phyloP scores from a whole-genome alignment of 2,329 filamentous ascomycete genomes.

The Sclerotinia sclerotiorum region DNA sequence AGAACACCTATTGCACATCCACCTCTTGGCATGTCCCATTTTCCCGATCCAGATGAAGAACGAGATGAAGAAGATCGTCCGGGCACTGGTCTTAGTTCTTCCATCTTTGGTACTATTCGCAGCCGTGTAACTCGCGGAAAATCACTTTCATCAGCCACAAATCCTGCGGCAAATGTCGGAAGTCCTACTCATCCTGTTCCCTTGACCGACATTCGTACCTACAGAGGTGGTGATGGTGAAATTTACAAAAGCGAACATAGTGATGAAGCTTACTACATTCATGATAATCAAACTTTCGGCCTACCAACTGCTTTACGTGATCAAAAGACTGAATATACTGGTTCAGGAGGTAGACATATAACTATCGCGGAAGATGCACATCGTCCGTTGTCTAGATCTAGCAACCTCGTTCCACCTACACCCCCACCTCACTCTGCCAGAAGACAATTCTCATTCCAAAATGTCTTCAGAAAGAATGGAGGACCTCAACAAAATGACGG shows the following conservation, averaged over 20 bases:
- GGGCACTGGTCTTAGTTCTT: conserved; percentile 52
- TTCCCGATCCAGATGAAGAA: conserved; percentile 66
- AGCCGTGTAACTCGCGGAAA: conserved; percentile 42
- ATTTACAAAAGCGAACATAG: conserved; percentile 30
- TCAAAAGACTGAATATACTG: conserved; percentile 51
- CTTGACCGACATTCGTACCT: conserved; percentile 55
- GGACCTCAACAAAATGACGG: conserved; percentile 26
- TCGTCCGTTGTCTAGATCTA: conserved; percentile 26
- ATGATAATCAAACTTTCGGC: conserved; percentile 49
- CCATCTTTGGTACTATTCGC: conserved; percentile 58
- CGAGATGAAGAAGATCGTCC: conserved; percentile 52
- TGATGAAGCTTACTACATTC: conserved; percentile 46
- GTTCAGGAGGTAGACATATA: conserved; percentile 49
- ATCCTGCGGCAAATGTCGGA: conserved; percentile 43
- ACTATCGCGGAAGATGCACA: conserved; percentile 46
- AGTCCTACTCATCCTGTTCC: conserved; percentile 62
- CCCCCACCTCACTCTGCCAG: conserved; percentile 62
- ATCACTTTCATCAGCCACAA: conserved; percentile 25
- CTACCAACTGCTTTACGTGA: conserved; percentile 44
- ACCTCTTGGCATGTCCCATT: conserved; percentile 82
- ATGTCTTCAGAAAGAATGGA: conserved; percentile 58
- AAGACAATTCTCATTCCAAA: conserved; percentile 90
- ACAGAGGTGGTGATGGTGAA: conserved; percentile 44
- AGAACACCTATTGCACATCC: conserved; percentile 55
- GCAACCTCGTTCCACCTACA: conserved; percentile 46